Evolutionary conservation across 257 asterid genomes (phyloP).

Genomic region (Coffea canephora): DNA sequence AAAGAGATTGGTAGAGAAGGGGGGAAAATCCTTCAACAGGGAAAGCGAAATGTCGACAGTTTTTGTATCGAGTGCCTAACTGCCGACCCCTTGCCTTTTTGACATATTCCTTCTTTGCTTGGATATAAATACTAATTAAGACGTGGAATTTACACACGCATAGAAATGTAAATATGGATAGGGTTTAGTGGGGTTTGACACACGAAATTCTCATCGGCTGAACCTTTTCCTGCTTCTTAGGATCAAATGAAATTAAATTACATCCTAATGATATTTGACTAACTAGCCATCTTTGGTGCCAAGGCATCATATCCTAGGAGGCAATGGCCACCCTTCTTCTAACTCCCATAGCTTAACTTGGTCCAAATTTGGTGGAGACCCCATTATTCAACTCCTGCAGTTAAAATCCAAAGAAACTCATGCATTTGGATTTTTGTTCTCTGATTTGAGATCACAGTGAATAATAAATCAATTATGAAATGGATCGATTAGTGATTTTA

Average conservation of each 20-base stretch:
- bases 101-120: slow-evolving; percentile 16
- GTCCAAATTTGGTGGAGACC: neutral
- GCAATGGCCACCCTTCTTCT: neutral
- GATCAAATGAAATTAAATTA: neutral
- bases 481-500: too few species aligned
- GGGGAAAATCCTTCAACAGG: neutral
- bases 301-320: neutral
- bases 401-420: too few species aligned
- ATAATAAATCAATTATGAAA: too few species aligned
- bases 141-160: slow-evolving; percentile 9
- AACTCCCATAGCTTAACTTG: neutral
- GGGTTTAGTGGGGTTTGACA: slow-evolving; percentile 5
- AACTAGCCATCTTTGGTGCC: neutral
- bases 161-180: neutral
- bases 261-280: neutral
- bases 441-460: too few species aligned
- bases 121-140: neutral
- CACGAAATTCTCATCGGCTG: neutral
- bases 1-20: neutral
- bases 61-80: slow-evolving; percentile 34
- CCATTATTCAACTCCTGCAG: neutral
- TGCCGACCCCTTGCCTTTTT: slow-evolving; percentile 38
- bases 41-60: neutral
- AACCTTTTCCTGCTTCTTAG: neutral
- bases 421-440: too few species aligned